A percentile compares a stretch with the other conserved stretches of the same genome.
phyloP scores from a whole-genome alignment of 169 alveolate species.

The Plasmodium gonderi region DNA sequence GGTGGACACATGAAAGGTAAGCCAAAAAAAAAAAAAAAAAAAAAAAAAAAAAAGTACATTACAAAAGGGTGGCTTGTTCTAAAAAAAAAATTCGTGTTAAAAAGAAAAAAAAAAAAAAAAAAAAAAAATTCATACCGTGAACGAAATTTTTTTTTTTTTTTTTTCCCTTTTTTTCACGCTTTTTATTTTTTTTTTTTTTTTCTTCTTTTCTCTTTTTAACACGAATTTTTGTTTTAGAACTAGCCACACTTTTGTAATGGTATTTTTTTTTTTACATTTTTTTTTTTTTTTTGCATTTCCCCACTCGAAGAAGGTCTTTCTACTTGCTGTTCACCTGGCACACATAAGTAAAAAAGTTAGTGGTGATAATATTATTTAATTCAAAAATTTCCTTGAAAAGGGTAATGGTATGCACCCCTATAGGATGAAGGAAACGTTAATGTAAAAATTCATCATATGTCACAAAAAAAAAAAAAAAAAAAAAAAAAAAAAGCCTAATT shows the following conservation, averaged over 20 bases:
- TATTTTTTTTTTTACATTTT: neutral
- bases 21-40: no score
- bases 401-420: neutral
- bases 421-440: neutral
- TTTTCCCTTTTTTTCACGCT: neutral
- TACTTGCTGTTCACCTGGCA: no score
- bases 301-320: no score
- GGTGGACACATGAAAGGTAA: no score
- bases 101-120: neutral
- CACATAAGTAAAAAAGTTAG: neutral
- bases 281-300: neutral
- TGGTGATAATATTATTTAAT: neutral
- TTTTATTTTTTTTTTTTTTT: neutral
- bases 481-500: neutral
- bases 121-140: neutral
- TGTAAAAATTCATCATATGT: neutral
- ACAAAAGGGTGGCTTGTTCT: no score
- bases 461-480: neutral
- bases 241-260: no score
- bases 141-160: neutral
- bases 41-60: no score
- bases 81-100: no score
- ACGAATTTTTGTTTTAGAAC: no score
- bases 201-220: neutral
- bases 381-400: neutral